Base-by-base conservation (phyloP, 2,329 filamentous ascomycete genomes). In the Amauroascus verrucosus region DNA sequence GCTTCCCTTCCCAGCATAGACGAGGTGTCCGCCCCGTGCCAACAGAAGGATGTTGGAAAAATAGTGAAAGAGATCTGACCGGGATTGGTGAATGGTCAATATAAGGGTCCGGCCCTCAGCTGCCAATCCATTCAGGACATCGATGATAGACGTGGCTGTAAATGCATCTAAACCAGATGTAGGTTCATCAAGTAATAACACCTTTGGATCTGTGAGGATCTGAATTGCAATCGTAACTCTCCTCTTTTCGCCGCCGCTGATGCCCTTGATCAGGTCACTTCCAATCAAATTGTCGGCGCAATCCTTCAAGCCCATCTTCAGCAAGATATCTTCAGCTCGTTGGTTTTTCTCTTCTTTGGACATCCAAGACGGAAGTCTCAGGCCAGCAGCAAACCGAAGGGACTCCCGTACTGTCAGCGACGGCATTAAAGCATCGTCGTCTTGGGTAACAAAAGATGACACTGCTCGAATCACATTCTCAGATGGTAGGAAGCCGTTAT, bases 161-260 rank as follows among this genome's bases (percentile, higher is more conserved):
- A 89, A 89, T 0, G 85, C 84, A 62, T 90, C 86, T 0, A 89
- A 70, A 0, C 86, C 86, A 2, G 82, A 86, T 0, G 86, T 85
- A 0, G 86, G 86, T 59, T 90, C 86, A 56, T 90, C 86, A 0
- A 90, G 76, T 0, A 90, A 72, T 1, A 90, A 69, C 1, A 90
- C 77, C 1, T 81, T 79, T 1, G 86, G 86, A 55, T 88, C 84
- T 0, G 84, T 89, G 9, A 90, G 73, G 6, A 89, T 82, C 60
- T 90, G 86, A 0, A 88, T 81, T 0, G 85, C 86, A 56, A 90
- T 88, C 2, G 83, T 85, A 5, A 89, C 84, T 53, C 86, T 78
- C 1, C 86, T 77, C 67, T 88, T 89, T 67, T 90, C 85, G 16
- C 86, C 86, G 1, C 86, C 86, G 7, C 84, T 88, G 28, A 90